phyloP scores from a whole-genome alignment of 768 basidiomycete genomes.

The Pholiota conissans region DNA sequence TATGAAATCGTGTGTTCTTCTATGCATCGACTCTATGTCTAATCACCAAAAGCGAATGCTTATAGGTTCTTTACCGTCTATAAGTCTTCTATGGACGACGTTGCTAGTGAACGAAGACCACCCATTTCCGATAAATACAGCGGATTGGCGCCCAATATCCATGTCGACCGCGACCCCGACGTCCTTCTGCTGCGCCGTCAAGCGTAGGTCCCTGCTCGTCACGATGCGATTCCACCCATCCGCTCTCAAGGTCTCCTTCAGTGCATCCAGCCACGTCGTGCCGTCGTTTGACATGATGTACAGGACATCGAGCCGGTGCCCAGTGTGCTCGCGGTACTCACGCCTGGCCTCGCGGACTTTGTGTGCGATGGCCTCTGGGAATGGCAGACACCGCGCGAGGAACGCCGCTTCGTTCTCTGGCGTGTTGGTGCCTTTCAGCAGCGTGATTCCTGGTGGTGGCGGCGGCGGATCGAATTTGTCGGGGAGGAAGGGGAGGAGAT shows the following conservation, averaged over 20 bases:
- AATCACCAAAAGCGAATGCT: slow-evolving; percentile 42
- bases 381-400: slow-evolving; percentile 46
- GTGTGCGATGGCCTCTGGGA: slow-evolving; percentile 36
- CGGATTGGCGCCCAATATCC: slow-evolving; percentile 51
- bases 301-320: slow-evolving; percentile 35
- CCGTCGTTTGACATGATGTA: slow-evolving; percentile 55
- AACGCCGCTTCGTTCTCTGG: slow-evolving; percentile 40
- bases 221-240: slow-evolving; percentile 46
- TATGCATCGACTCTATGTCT: background rate
- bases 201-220: slow-evolving; percentile 43
- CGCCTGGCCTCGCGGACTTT: slow-evolving; percentile 37
- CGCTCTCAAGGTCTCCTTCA: slow-evolving; percentile 35
- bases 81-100: slow-evolving; percentile 45
- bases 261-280: slow-evolving; percentile 44
- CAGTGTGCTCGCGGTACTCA: slow-evolving; percentile 39
- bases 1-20: background rate
- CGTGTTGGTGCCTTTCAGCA: slow-evolving; percentile 33
- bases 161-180: slow-evolving; percentile 54
- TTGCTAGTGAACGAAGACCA: slow-evolving; percentile 55
- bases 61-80: slow-evolving; percentile 42
- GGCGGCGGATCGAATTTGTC: slow-evolving; percentile 43
- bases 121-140: slow-evolving; percentile 59
- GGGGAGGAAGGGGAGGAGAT: slow-evolving; percentile 43
- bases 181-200: slow-evolving; percentile 45
- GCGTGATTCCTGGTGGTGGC: slow-evolving; percentile 5